These are phyloP conservation scores for Populus pruinosa DNA, from an alignment of 345 rosid genomes.

Conservation along the genomic window DNA sequence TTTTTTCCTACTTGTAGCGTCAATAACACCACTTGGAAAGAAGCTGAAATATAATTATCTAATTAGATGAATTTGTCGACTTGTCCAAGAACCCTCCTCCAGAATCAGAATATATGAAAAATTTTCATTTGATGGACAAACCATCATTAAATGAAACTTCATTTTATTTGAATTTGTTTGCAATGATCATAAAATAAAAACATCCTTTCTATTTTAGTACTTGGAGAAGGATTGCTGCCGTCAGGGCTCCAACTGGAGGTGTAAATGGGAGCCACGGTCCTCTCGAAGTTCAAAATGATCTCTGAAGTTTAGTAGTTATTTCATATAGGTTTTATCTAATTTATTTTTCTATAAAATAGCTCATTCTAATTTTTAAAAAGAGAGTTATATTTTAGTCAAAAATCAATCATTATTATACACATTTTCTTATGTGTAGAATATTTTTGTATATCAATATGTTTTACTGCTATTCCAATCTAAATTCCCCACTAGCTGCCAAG, in stretches of 20 bases:
- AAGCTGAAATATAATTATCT: neutral
- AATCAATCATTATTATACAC: too few species aligned
- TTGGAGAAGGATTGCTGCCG: neutral
- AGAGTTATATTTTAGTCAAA: too few species aligned
- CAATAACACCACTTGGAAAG: neutral
- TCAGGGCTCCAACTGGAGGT: neutral
- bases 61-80: constrained; percentile 5
- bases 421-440: too few species aligned
- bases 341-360: too few species aligned
- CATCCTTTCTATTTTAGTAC: neutral
- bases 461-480: too few species aligned
- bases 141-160: neutral
- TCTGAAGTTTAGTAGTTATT: too few species aligned
- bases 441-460: too few species aligned
- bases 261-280: too few species aligned
- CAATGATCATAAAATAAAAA: neutral
- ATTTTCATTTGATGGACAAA: neutral
- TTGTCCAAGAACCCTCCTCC: neutral
- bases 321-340: too few species aligned
- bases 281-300: too few species aligned
- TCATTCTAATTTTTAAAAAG: too few species aligned
- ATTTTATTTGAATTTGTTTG: neutral
- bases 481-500: neutral
- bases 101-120: neutral
- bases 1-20: neutral